Evolutionary conservation across 306 rosid species (phyloP), one percentile per base, ranked within the genome.

Genomic region (Prunus mume): DNA sequence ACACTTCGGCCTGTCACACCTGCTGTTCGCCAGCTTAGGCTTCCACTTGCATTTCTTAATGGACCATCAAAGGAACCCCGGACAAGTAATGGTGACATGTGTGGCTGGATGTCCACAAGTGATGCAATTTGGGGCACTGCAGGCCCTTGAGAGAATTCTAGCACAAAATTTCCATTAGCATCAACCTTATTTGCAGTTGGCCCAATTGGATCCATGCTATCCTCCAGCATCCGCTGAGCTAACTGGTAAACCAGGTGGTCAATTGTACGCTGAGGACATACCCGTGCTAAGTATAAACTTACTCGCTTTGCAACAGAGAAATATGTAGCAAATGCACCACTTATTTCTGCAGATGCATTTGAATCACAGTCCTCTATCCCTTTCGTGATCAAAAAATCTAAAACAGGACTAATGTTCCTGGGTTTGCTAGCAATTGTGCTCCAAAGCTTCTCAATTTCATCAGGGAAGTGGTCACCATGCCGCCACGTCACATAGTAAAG

Each of bases 361-460:
- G 99, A 91, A 91, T 96, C 99, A 82, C 97, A 96, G 72, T 96
- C 99, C 88, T 96, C 99, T 83, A 96, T 96, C 71, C 99, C 99
- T 85, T 96, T 96, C 5, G 96, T 93, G 87, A 96, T 96, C 89
- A 96, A 80, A 91, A 96, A 96, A 88, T 96, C 99, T 72, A 96
- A 83, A 83, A 96, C 99, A 71, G 99, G 99, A 86, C 97, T 91
- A 43, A 96, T 91, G 78, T 96, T 96, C 86, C 89, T 90, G 63
- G 96, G 90, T 91, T 96, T 93, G 98, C 99, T 92, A 75, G 99
- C 99, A 90, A 96, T 96, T 67, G 99, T 96, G 87, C 98, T 93
- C 99, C 99, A 96, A 70, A 96, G 93, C 77, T 96, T 96, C 91
- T 96, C 99, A 75, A 96, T 96, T 88, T 96, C 99, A 86, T 96